Conservation (phyloP, 768 basidiomycete species). For the Hericium erinaceus region DNA sequence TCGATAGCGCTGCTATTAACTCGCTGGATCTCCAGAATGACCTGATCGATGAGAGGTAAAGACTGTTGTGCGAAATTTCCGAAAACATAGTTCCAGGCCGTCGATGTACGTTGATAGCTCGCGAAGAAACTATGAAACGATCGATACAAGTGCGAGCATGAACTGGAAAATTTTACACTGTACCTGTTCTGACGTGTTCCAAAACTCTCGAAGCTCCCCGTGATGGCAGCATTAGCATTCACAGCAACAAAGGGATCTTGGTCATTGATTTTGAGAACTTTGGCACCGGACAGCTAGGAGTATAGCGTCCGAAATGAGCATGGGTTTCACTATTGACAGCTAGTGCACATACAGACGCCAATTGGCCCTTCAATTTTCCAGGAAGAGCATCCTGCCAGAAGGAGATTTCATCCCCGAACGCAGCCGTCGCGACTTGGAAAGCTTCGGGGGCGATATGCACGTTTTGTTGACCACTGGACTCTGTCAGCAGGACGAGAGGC, state of each 20-base stretch:
- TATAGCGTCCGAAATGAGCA: background rate
- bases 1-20: constrained; percentile 29
- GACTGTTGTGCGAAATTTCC: constrained; percentile 45
- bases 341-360: constrained; percentile 14
- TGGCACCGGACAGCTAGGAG: background rate
- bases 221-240: constrained; percentile 39
- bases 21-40: constrained; percentile 37
- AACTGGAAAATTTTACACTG: background rate
- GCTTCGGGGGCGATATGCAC: constrained; percentile 47
- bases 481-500: constrained; percentile 40
- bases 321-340: background rate
- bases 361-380: constrained; percentile 34
- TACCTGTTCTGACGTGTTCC: constrained; percentile 30
- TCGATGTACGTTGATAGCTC: constrained; percentile 20
- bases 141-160: background rate
- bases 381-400: constrained; percentile 47
- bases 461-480: constrained; percentile 32
- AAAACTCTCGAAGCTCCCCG: constrained; percentile 44
- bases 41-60: constrained; percentile 42
- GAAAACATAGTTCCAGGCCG: constrained; percentile 22
- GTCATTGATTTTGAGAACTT: background rate
- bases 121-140: constrained; percentile 23
- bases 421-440: constrained; percentile 38
- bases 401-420: constrained; percentile 39
- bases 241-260: constrained; percentile 29